Conservation (phyloP, 768 basidiomycete genomes). For the Hirschioporus abietinus region DNA sequence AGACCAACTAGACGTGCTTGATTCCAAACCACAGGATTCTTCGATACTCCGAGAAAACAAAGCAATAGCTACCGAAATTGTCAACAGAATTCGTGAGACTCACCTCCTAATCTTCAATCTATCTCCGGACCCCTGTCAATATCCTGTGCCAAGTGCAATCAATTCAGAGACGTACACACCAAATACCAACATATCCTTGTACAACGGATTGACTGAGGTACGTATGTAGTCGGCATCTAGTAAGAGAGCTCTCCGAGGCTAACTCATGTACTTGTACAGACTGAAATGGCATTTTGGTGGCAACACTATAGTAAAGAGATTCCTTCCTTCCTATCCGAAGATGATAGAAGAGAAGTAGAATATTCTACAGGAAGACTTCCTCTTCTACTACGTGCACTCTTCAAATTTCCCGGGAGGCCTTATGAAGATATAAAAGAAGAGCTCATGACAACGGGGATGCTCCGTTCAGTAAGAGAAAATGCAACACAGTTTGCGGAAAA, state of each 20-base stretch:
- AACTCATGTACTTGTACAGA: neutral
- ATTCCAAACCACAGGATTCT: no score
- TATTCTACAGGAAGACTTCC: neutral
- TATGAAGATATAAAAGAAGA: neutral
- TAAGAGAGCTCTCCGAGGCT: neutral
- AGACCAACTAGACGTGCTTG: no score
- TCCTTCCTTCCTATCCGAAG: neutral
- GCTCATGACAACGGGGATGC: neutral
- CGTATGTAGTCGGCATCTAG: neutral
- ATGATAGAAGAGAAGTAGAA: neutral
- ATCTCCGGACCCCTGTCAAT: neutral
- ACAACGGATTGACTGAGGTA: neutral
- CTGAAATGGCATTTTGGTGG: neutral
- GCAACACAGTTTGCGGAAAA: neutral
- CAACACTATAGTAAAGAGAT: neutral
- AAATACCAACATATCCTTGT: neutral
- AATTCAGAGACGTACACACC: neutral
- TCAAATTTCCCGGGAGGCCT: neutral
- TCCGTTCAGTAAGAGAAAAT: neutral
- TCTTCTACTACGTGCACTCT: neutral
- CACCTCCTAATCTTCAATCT: neutral
- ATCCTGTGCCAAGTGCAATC: neutral
- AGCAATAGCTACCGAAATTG: no score
- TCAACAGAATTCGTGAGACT: no score
- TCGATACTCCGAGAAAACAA: no score